phyloP scores from a whole-genome alignment of 2,329 filamentous ascomycete genomes.

The Colletotrichum horii region DNA sequence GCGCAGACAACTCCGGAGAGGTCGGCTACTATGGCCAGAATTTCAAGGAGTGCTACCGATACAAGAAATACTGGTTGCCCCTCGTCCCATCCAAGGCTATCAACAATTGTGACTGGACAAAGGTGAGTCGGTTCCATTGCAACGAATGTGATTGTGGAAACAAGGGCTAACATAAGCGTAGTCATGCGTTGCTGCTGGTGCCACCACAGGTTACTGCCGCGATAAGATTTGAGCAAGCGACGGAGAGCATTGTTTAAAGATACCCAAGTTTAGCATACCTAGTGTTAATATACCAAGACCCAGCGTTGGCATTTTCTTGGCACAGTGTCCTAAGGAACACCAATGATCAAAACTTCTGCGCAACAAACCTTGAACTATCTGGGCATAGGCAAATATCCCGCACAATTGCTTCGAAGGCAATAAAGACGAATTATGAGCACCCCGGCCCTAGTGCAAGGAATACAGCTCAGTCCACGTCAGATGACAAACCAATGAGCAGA shows the following conservation, averaged over 20 bases:
- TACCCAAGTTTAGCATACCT: background rate
- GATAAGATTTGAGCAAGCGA: background rate
- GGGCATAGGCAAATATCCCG: rapidly evolving
- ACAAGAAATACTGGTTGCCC: background rate
- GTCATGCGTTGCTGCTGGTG: background rate
- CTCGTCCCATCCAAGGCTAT: background rate
- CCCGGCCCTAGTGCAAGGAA: background rate
- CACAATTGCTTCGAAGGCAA: background rate
- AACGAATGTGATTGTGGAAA: background rate
- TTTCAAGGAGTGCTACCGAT: background rate
- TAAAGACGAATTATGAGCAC: background rate
- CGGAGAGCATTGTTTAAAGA: background rate
- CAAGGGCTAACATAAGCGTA: background rate
- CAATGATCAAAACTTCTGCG: background rate
- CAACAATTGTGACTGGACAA: background rate
- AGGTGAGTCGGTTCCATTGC: background rate
- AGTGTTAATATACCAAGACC: background rate
- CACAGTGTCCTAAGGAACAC: background rate
- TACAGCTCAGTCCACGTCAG: background rate
- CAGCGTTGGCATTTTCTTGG: background rate
- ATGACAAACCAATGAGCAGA: background rate
- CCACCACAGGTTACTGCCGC: background rate
- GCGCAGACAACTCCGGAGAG: background rate
- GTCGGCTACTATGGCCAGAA: background rate
- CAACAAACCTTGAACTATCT: rapidly evolving